Evolutionary conservation across 2,329 filamentous ascomycete genomes (phyloP).

Genomic region (Colletotrichum orchidophilum): DNA sequence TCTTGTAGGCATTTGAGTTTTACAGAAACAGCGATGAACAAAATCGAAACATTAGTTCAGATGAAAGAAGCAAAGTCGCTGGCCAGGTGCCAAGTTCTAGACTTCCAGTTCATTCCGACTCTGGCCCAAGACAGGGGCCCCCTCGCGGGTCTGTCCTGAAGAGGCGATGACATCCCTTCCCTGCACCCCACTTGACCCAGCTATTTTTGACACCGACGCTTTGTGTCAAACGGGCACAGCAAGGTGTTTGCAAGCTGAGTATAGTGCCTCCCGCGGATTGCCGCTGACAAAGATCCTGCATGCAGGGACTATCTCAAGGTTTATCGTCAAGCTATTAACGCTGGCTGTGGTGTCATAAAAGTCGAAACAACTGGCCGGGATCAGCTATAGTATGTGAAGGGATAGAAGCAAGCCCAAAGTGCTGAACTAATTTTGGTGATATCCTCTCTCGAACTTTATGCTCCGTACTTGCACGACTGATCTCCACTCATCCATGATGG

Average conservation of each 20-base stretch:
- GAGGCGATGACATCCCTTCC: neutral
- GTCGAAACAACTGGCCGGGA: neutral
- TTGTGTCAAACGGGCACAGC: conserved; percentile 23
- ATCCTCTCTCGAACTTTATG: neutral
- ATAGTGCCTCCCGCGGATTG: neutral
- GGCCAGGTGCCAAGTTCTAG: neutral
- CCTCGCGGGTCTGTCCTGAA: conserved; percentile 15
- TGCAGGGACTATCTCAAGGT: conserved; percentile 3
- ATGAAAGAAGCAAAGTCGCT: neutral
- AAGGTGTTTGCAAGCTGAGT: neutral
- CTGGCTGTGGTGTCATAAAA: neutral
- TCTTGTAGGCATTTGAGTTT: neutral
- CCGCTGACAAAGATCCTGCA: conserved; percentile 3
- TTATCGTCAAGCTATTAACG: neutral
- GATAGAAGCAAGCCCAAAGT: neutral
- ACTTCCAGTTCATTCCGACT: too few relatives aligned
- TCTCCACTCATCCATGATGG: neutral
- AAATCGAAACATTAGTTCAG: neutral
- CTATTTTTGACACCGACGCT: neutral
- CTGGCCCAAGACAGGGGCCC: conserved; percentile 1
- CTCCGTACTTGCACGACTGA: neutral
- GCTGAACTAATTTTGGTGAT: neutral
- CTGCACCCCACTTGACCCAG: neutral
- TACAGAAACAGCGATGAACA: neutral
- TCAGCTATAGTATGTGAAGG: neutral